A percentile compares a stretch with the other conserved stretches of the same genome.
Conservation (phyloP, 2,329 filamentous ascomycete genomes). For the Phyllosticta citriasiana region DNA sequence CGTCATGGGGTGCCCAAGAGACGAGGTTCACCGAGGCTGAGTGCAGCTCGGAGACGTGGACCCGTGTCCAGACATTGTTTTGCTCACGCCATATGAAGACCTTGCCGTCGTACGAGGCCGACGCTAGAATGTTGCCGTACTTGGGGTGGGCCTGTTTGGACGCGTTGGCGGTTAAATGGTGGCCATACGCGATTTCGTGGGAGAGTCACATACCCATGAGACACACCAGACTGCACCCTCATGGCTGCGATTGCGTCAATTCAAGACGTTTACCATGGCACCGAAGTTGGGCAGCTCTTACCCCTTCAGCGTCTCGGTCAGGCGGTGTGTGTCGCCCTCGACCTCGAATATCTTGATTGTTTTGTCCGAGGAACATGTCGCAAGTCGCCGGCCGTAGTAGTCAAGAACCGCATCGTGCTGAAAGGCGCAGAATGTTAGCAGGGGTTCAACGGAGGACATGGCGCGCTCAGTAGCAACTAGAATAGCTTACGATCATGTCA, state of each 20-base stretch:
- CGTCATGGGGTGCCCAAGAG: slow-evolving; percentile 94
- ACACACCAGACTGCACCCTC: slow-evolving; percentile 98
- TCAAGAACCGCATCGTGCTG: slow-evolving; percentile 95
- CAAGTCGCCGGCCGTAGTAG: slow-evolving; percentile 93
- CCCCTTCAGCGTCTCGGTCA: slow-evolving; percentile 92
- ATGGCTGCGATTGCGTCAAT: slow-evolving; percentile 51
- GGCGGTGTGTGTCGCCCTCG: slow-evolving; percentile 79
- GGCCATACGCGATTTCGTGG: background rate
- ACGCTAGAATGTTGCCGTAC: slow-evolving; percentile 95
- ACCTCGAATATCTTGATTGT: slow-evolving; percentile 99
- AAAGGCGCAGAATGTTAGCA: background rate
- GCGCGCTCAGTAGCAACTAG: slow-evolving; percentile 7
- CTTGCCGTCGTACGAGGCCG: slow-evolving; percentile 92
- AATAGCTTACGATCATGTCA: slow-evolving; percentile 91
- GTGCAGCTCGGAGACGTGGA: slow-evolving; percentile 89
- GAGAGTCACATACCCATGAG: slow-evolving; percentile 55
- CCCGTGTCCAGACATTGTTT: slow-evolving; percentile 51
- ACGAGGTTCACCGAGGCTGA: slow-evolving; percentile 96
- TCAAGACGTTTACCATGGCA: background rate
- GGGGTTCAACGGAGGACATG: slow-evolving; percentile 6
- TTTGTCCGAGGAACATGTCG: slow-evolving; percentile 94
- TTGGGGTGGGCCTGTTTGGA: slow-evolving; percentile 69
- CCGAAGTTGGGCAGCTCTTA: slow-evolving; percentile 34
- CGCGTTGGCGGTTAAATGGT: background rate
- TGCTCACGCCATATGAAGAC: slow-evolving; percentile 98